Conservation (phyloP, 2,329 filamentous ascomycete species). For the Cladosporium sp. region DNA sequence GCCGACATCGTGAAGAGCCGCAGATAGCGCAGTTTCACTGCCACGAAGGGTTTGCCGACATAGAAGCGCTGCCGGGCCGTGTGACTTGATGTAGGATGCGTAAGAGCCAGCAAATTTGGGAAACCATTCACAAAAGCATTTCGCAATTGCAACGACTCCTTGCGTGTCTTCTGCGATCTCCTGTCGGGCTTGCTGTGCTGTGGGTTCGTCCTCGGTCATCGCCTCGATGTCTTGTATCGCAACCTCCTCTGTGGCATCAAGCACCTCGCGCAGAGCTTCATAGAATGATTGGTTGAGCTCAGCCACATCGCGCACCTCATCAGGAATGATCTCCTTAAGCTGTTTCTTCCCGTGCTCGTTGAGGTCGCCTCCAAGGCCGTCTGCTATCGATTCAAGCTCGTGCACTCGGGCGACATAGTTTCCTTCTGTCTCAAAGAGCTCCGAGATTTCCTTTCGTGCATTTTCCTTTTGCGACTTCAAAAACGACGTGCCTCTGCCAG, state of each 20-base stretch:
- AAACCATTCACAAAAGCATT: slow-evolving; percentile 83
- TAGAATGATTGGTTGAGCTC: slow-evolving; percentile 79
- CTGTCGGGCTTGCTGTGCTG: slow-evolving; percentile 39
- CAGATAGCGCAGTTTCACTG: slow-evolving; percentile 76
- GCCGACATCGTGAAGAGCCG: slow-evolving; percentile 74
- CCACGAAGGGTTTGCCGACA: slow-evolving; percentile 73
- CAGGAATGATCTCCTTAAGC: slow-evolving; percentile 73
- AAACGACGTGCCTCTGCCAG: slow-evolving; percentile 75
- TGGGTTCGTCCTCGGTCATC: slow-evolving; percentile 36
- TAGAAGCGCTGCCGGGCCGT: slow-evolving; percentile 78
- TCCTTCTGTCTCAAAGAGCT: slow-evolving; percentile 89
- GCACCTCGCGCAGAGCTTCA: slow-evolving; percentile 66
- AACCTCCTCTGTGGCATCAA: slow-evolving; percentile 80
- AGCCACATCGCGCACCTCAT: slow-evolving; percentile 73
- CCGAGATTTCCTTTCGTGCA: slow-evolving; percentile 80
- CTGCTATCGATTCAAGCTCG: slow-evolving; percentile 82
- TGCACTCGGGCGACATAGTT: slow-evolving; percentile 66
- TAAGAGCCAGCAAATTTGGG: slow-evolving; percentile 89
- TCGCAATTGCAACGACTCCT: slow-evolving; percentile 73
- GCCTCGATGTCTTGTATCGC: slow-evolving; percentile 72
- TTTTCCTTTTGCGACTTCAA: slow-evolving; percentile 77
- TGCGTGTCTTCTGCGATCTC: slow-evolving; percentile 58
- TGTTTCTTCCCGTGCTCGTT: slow-evolving; percentile 68
- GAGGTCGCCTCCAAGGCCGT: slow-evolving; percentile 76
- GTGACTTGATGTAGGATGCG: slow-evolving; percentile 86